Conservation (phyloP, 129 eudicot species). For the Flaveria ramosissima region DNA sequence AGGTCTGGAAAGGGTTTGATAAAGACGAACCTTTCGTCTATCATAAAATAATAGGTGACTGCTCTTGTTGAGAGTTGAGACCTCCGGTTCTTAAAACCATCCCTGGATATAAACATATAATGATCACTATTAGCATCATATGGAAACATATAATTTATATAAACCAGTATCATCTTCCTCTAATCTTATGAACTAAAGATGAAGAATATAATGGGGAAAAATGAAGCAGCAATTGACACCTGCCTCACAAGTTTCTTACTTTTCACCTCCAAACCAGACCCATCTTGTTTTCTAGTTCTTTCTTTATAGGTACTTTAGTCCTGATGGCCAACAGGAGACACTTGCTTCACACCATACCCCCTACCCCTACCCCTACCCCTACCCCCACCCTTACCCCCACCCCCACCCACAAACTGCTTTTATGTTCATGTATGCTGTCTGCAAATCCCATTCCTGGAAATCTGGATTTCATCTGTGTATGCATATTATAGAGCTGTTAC, state of each 20-base stretch:
- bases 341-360: constrained; percentile 21
- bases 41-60: too few relatives aligned
- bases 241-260: constrained; percentile 27
- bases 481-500: constrained; percentile 31
- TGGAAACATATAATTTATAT: constrained; percentile 28
- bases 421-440: constrained; percentile 20
- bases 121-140: constrained; percentile 12
- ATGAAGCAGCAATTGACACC: neutral
- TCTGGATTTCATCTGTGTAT: constrained; percentile 31
- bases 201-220: too few relatives aligned
- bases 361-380: neutral
- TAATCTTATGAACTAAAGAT: neutral
- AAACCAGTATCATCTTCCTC: constrained; percentile 14
- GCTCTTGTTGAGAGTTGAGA: too few relatives aligned
- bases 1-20: too few relatives aligned
- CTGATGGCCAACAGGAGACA: constrained; percentile 41
- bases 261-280: constrained; percentile 32
- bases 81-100: too few relatives aligned
- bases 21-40: too few relatives aligned
- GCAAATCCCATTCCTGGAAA: constrained; percentile 28
- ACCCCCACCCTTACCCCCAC: constrained; percentile 1
- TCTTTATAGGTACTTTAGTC: constrained; percentile 18
- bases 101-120: neutral
- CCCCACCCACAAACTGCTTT: constrained; percentile 9
- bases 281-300: constrained; percentile 28